phyloP scores from a whole-genome alignment of 305 asterid species.

The Fraxinus platypoda region DNA sequence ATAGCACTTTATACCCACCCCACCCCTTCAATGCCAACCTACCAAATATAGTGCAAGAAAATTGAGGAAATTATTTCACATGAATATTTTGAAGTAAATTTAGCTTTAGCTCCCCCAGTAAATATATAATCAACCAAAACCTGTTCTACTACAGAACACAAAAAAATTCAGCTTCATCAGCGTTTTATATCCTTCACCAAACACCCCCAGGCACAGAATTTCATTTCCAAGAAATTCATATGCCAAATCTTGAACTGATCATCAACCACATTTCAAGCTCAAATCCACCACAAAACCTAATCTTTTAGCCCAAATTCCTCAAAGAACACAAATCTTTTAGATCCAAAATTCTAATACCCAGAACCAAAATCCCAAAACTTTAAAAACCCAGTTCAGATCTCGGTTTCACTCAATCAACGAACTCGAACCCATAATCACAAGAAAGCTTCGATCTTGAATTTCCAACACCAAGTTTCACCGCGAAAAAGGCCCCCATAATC shows the following conservation, averaged over 20 bases:
- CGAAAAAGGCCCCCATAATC: background rate
- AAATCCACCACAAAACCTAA: background rate
- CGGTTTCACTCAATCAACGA: constrained; percentile 18
- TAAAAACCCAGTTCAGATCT: constrained; percentile 34
- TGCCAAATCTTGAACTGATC: constrained; percentile 8
- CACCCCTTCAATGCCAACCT: constrained; percentile 14
- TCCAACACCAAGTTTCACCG: constrained; percentile 16
- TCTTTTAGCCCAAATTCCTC: background rate
- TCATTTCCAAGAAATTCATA: constrained; percentile 23
- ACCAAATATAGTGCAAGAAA: constrained; percentile 5
- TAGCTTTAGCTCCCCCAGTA: background rate
- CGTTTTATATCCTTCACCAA: constrained; percentile 25
- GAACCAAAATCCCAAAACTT: background rate
- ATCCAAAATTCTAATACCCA: background rate
- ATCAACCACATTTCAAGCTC: constrained; percentile 29
- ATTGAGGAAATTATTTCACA: constrained; percentile 20
- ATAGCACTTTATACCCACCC: constrained; percentile 2
- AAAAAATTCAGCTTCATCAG: constrained; percentile 40
- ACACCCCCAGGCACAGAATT: constrained; percentile 23
- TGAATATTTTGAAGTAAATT: constrained; percentile 16
- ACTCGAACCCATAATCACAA: background rate
- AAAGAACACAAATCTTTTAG: background rate
- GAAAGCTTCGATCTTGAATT: constrained; percentile 9
- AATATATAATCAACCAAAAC: constrained; percentile 40
- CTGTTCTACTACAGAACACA: constrained; percentile 33